Evolutionary conservation across 129 eudicot genomes (phyloP).

Genomic region (Escallonia herrerae): DNA sequence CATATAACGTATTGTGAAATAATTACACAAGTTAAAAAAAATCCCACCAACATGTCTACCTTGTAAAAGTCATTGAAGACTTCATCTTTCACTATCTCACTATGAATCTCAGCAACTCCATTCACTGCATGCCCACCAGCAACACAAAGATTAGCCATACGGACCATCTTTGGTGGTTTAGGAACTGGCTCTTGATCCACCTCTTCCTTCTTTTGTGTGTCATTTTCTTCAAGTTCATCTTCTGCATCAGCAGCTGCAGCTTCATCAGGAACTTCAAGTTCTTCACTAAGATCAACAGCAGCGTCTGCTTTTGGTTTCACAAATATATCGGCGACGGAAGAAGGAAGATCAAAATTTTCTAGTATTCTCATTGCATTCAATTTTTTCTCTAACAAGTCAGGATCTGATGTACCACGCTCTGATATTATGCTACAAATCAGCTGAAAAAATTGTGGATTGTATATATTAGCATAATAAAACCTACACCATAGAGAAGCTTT

Average conservation of each 20-base stretch:
- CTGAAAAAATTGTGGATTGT: constrained; percentile 40
- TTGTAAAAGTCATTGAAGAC: constrained; percentile 84
- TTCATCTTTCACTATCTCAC: constrained; percentile 88
- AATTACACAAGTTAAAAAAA: background rate
- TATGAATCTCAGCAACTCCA: constrained; percentile 96
- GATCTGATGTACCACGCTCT: constrained; percentile 72
- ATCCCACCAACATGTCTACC: constrained; percentile 28
- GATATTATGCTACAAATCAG: constrained; percentile 50
- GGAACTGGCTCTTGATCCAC: constrained; percentile 39
- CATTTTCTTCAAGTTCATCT: constrained; percentile 26
- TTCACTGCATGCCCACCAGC: constrained; percentile 96
- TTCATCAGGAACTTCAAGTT: constrained; percentile 24
- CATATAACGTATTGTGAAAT: background rate
- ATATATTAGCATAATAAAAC: background rate
- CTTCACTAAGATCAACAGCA: constrained; percentile 28
- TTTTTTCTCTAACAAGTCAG: constrained; percentile 62
- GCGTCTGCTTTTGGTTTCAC: constrained; percentile 39
- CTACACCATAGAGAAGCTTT: background rate
- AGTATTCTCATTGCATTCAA: constrained; percentile 69
- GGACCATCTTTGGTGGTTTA: constrained; percentile 65
- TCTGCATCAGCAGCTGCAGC: constrained; percentile 10
- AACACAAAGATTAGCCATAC: constrained; percentile 93
- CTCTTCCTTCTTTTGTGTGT: constrained; percentile 13
- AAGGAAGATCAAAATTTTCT: constrained; percentile 85
- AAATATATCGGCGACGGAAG: constrained; percentile 52